Evolutionary conservation across 768 basidiomycete genomes (phyloP), one percentile per base, ranked within the genome.

Genomic region (Boletellus sp.): DNA sequence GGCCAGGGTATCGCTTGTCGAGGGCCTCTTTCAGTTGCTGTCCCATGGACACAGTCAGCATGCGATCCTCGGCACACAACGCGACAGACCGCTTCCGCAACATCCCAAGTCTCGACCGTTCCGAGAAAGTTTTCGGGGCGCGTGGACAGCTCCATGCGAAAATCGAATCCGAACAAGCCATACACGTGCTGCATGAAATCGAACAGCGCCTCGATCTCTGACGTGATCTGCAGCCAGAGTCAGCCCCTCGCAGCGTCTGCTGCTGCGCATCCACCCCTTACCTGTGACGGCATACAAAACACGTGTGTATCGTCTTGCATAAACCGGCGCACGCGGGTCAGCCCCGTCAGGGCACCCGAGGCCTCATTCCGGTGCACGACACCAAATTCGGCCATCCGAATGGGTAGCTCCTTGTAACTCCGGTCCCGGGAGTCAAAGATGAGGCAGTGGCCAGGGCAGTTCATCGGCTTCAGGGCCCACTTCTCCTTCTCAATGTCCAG

Each of bases 241-340:
- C 17, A 55, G 28, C 17, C 1, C 16, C 15, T 13, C 12, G 22
- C 20, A 4, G 12, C n/a, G n/a, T 35, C 4, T 8, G 13, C n/a
- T 9, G 20, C 15, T 16, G 23, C 34, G 36, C 28, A 3, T 33
- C 28, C 36, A n/a, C 13, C 20, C 10, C 72, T 54, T 53, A 87
- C 88, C 75, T 94, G 93, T 9, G 85, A 82, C 9, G 90, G 89
- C 82, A 91, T 94, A 68, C 95, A 99, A 76, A 99, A 99, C 47
- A 98, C 88, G 68, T 99, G 96, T 0, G 96, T 94, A 67, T 99
- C 96, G 64, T 98, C 96, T 72, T 98, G 96, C 48, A 92, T 87
- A 72, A 99, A 98, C 39, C 96, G 77, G 49, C 96, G 77, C 38
- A 98, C 96, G 51, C 96, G 81, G 15, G 93, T 94, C 59, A 98